These are phyloP conservation scores for Penicillium silybi DNA, from an alignment of 495 filamentous ascomycete genomes.

Conservation along the genomic window DNA sequence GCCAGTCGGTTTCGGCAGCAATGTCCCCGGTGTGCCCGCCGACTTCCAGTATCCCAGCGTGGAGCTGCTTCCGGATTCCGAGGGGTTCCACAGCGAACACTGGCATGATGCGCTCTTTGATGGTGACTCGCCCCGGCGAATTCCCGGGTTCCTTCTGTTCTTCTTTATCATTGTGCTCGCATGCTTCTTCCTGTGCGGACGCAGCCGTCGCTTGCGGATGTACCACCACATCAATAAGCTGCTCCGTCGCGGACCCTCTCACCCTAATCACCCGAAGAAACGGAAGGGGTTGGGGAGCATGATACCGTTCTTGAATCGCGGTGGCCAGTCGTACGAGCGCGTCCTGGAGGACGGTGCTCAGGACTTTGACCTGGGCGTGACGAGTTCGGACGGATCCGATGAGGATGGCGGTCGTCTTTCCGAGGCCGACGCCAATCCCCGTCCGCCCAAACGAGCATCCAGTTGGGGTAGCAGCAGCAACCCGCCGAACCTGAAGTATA, in stretches of 20 bases:
- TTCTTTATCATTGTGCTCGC: slow-evolving; percentile 65
- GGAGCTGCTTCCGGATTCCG: slow-evolving; percentile 40
- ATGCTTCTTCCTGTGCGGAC: slow-evolving; percentile 62
- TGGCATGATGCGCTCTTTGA: slow-evolving; percentile 73
- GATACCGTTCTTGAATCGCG: slow-evolving; percentile 49
- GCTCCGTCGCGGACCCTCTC: slow-evolving; percentile 47
- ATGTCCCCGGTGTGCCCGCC: slow-evolving; percentile 58
- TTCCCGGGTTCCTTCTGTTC: slow-evolving; percentile 72
- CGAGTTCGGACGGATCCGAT: slow-evolving; percentile 54
- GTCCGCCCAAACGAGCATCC: slow-evolving; percentile 34
- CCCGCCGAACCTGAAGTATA: slow-evolving; percentile 51
- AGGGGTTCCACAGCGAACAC: slow-evolving; percentile 53
- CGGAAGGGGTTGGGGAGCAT: slow-evolving; percentile 51
- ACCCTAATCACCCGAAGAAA: slow-evolving; percentile 49
- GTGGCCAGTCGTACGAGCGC: slow-evolving; percentile 71
- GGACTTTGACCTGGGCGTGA: slow-evolving; percentile 68
- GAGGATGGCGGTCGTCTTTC: slow-evolving; percentile 40
- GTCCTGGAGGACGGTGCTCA: slow-evolving; percentile 73
- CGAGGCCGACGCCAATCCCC: slow-evolving; percentile 29
- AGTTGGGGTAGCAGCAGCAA: slow-evolving; percentile 36
- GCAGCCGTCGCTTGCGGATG: slow-evolving; percentile 66
- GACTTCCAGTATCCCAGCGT: slow-evolving; percentile 88
- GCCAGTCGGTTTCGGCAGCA: slow-evolving; percentile 90
- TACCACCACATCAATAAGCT: slow-evolving; percentile 53
- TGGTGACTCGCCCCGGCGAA: slow-evolving; percentile 56